Conservation (phyloP, 2,329 filamentous ascomycete species). For the Seiridium unicorne region DNA sequence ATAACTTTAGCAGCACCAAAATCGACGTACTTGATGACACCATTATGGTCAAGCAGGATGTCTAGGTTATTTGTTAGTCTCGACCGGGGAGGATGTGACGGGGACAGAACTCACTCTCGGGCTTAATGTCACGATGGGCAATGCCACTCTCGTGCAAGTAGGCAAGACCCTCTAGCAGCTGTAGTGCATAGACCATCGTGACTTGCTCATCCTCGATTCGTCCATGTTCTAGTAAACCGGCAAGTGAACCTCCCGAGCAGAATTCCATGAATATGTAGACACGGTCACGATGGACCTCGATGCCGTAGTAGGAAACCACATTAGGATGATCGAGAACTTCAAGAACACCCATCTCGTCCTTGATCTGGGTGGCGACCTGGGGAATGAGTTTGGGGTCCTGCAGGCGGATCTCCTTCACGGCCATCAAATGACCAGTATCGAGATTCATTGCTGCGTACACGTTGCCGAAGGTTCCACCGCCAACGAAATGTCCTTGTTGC, state of each 20-base stretch:
- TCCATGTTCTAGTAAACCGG: slow-evolving; percentile 86
- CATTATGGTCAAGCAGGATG: slow-evolving; percentile 93
- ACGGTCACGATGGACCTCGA: slow-evolving; percentile 96
- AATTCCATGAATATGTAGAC: slow-evolving; percentile 99
- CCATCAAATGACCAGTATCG: slow-evolving; percentile 94
- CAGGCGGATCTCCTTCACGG: slow-evolving; percentile 95
- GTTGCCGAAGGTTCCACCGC: slow-evolving; percentile 93
- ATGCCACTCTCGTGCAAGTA: slow-evolving; percentile 92
- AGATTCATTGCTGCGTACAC: slow-evolving; percentile 98
- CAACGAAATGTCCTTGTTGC: slow-evolving; percentile 98
- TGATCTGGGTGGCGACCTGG: slow-evolving; percentile 88
- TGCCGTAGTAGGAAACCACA: slow-evolving; percentile 95
- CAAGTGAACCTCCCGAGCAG: slow-evolving; percentile 91
- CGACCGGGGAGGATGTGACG: slow-evolving; percentile 3
- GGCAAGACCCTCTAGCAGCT: slow-evolving; percentile 88
- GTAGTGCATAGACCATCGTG: slow-evolving; percentile 92
- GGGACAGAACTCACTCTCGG: slow-evolving; percentile 70
- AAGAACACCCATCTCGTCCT: slow-evolving; percentile 94
- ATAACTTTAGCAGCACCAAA: slow-evolving; percentile 98
- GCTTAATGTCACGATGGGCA: slow-evolving; percentile 96
- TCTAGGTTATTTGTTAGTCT: slow-evolving; percentile 50
- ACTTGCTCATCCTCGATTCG: slow-evolving; percentile 97
- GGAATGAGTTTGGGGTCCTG: slow-evolving; percentile 97
- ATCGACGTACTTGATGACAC: slow-evolving; percentile 98
- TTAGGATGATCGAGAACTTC: slow-evolving; percentile 97